Base-by-base conservation (phyloP, 202 grass and related monocot species). In the Carex sylvatica region DNA sequence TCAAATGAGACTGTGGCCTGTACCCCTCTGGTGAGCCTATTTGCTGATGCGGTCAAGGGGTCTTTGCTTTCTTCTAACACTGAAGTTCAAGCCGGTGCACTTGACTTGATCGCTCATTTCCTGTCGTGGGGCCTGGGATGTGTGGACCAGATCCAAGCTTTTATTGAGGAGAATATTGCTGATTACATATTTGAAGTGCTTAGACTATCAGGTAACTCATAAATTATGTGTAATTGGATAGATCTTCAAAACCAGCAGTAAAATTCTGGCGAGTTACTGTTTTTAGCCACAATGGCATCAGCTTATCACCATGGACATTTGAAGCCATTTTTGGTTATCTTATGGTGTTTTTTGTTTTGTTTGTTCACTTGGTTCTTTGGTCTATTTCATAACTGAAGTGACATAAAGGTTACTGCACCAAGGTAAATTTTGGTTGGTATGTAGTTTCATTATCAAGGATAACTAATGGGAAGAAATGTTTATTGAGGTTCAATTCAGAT, bases 131-230 rank as follows among this genome's bases (percentile, higher is more conserved):
- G 86, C 87, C 78, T 60, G 54, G 88, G 83, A 85, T 80, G 69
- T 78, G 69, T 69, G 70, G 83, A 61, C 83, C 86, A 88, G 53
- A 89, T 95, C 76, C 35, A 98, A 93, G 91, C 78, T 80, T 84
- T 95, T 87, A 77, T 93, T 55, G 76, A 94, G 49, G 87, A 94
- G 88, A 90, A 87, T 88, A 88, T 98, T 87, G 84, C 86, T 46
- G 95, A 98, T 90, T 98, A 98, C 80, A 78, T 97, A 84, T 94
- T 97, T 49, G 94, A 97, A 90, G 88, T 88, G 81, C 85, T 97
- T 35, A 89, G 94, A 64, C 78, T 92, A 54, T 94, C 94, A 89
- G 91, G 90, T 97, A 91, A 11, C 42, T 53, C 16, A 16, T 70
- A 70, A 44, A 11, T 40, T 18, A 47, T 38, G 31, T 38, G 67